Percentiles rank a stretch among this genome's conserved stretches.
phyloP scores from a whole-genome alignment of 2,329 filamentous ascomycete genomes.

The Aureobasidium zeae region DNA sequence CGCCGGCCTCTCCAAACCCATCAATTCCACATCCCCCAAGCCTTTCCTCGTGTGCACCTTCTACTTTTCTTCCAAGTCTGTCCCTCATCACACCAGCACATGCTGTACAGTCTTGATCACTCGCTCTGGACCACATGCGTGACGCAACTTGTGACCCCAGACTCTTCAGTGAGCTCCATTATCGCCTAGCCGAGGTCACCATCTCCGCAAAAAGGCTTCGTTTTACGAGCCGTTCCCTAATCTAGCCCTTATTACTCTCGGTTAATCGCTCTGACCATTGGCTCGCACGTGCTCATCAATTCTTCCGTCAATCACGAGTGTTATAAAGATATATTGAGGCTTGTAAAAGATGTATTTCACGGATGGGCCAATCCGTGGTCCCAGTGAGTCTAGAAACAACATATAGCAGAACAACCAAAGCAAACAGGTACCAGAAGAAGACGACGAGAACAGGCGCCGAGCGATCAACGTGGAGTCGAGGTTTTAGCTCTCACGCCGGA shows the following conservation, averaged over 20 bases:
- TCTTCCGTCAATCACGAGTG: too few relatives aligned
- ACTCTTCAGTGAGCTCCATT: constrained; percentile 1
- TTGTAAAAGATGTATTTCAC: too few relatives aligned
- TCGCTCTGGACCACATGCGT: not conserved
- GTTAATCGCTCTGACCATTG: constrained; percentile 13
- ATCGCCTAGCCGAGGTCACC: constrained; percentile 8
- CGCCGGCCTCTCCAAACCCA: too few relatives aligned
- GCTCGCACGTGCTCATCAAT: too few relatives aligned
- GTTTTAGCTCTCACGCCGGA: not conserved
- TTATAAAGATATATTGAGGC: too few relatives aligned
- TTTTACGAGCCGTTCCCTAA: constrained; percentile 3
- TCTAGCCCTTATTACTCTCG: not conserved
- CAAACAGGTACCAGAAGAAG: constrained; percentile 2
- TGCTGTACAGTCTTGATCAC: not conserved
- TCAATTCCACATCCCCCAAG: not conserved
- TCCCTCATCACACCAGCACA: not conserved
- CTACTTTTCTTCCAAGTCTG: not conserved
- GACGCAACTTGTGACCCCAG: constrained; percentile 6
- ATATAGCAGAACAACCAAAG: not conserved
- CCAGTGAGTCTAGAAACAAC: too few relatives aligned
- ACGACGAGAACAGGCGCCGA: not conserved
- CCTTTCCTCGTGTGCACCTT: not conserved
- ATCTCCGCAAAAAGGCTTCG: constrained; percentile 5
- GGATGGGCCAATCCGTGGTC: too few relatives aligned
- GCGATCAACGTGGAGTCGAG: too few relatives aligned